Conservation (phyloP, 2,329 filamentous ascomycete species). For the Talaromyces verruculosus region DNA sequence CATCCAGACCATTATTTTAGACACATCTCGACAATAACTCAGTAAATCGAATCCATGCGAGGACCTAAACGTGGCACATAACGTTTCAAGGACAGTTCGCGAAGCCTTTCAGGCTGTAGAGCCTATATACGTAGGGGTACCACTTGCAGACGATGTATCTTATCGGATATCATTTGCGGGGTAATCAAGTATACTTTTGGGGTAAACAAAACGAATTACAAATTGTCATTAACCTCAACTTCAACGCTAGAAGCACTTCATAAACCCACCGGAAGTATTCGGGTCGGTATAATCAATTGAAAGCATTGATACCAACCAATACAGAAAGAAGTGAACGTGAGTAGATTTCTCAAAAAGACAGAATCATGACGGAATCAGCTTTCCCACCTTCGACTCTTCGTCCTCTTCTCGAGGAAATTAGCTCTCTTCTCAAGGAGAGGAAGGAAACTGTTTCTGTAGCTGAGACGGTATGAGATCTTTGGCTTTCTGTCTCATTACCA, state of each 20-base stretch:
- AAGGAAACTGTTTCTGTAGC: slow-evolving; percentile 61
- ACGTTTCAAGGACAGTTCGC: too few relatives aligned
- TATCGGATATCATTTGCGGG: neutral
- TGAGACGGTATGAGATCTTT: slow-evolving; percentile 53
- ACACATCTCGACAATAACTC: too few relatives aligned
- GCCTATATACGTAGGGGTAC: too few relatives aligned
- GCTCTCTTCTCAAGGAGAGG: slow-evolving; percentile 54
- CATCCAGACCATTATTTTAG: too few relatives aligned
- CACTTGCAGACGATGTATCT: neutral
- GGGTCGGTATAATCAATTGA: neutral
- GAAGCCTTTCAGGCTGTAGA: too few relatives aligned
- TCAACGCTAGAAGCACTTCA: neutral
- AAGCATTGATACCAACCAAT: neutral
- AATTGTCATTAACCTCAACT: neutral
- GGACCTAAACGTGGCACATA: too few relatives aligned
- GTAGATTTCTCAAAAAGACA: neutral
- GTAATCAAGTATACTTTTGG: neutral
- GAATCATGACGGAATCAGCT: slow-evolving; percentile 24
- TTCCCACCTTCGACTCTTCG: slow-evolving; percentile 41
- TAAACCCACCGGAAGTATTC: neutral
- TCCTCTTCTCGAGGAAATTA: slow-evolving; percentile 51
- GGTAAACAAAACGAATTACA: neutral
- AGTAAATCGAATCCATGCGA: too few relatives aligned
- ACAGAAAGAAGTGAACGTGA: neutral
- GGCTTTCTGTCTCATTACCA: neutral